These are phyloP conservation scores for Nigrospora oryzae DNA, from an alignment of 2,329 filamentous ascomycete genomes.

Conservation along the genomic window DNA sequence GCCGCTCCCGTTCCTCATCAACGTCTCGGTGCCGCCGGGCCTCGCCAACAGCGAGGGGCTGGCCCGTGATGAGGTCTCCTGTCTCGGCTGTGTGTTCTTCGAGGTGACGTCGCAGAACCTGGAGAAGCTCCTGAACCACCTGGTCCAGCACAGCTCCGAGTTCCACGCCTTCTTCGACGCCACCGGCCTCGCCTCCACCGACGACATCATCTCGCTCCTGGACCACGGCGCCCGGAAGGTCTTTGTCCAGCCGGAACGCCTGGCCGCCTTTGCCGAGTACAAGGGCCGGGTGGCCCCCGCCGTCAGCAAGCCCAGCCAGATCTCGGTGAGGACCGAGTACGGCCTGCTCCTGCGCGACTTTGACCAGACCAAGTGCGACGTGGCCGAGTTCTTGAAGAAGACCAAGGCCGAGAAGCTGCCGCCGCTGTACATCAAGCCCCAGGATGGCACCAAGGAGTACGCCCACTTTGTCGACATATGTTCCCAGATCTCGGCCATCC, in stretches of 20 bases:
- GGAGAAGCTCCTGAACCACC: constrained; percentile 34
- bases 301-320: constrained; percentile 32
- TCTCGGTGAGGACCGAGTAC: constrained; percentile 36
- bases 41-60: constrained; percentile 43
- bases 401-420: constrained; percentile 30
- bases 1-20: constrained; percentile 54
- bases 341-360: constrained; percentile 47
- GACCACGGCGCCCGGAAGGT: constrained; percentile 79
- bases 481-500: constrained; percentile 50
- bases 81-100: constrained; percentile 52
- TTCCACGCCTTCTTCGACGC: constrained; percentile 69
- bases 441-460: constrained; percentile 31
- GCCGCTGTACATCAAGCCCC: constrained; percentile 42
- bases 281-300: constrained; percentile 47
- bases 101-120: constrained; percentile 33
- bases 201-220: constrained; percentile 72
- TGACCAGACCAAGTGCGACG: constrained; percentile 31
- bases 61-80: constrained; percentile 46
- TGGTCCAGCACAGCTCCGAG: constrained; percentile 39
- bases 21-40: constrained; percentile 42
- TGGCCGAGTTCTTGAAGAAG: constrained; percentile 34
- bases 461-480: constrained; percentile 37
- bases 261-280: constrained; percentile 49
- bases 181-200: constrained; percentile 55
- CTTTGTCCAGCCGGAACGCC: constrained; percentile 66